Base-by-base conservation (phyloP, 208 protist species). In the Vickermania spadyakhi region DNA sequence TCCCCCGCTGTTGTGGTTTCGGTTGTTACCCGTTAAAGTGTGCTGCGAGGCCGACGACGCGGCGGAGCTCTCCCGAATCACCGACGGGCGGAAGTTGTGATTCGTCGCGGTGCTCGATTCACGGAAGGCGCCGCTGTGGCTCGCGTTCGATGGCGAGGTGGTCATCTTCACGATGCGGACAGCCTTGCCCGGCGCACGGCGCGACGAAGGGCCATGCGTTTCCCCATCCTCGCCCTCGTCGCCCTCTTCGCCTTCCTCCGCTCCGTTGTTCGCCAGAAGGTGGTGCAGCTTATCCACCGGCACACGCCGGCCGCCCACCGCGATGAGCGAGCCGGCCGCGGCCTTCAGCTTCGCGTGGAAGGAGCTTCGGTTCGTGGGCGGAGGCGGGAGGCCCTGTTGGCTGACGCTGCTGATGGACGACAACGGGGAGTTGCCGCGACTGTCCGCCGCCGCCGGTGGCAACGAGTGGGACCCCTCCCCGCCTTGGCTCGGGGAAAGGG, bases 261-360 rank as follows among this genome's bases (percentile, higher is more conserved):
- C 18, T 7, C 11, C 11, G 36, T 7, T n/a, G 36, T 45, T 45
- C 11, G 7, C 18, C 45, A 21, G 63, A 28, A 92, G 72, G 23
- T 89, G 66, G 65, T 89, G 76, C 52, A 92, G 54, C 52, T 88
- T 92, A 55, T 85, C 73, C 28, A 87, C 75, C 0, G 85, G 85
- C 14, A 92, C 79, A 7, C 85, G 85, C n/a, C 85, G 73, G 18
- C 85, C 85, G 14, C 77, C 74, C 3, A 92, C 77, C 26, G 85
- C 76, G 62, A 92, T 81, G 52, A 89, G 64, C 13, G 71, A 72
- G 7, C 77, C 72, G 0, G 79, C 62, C 14, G 70, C 67, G 4
- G 68, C 66, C 62, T 74, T 72, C 11, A 79, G 70, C 0, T 76
- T 70, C 0, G 63, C 58, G 5, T 72, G 52, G 64, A 64, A 61